Evolutionary conservation across 2,329 filamentous ascomycete genomes (phyloP).

Genomic region (Neurospora crassa): DNA sequence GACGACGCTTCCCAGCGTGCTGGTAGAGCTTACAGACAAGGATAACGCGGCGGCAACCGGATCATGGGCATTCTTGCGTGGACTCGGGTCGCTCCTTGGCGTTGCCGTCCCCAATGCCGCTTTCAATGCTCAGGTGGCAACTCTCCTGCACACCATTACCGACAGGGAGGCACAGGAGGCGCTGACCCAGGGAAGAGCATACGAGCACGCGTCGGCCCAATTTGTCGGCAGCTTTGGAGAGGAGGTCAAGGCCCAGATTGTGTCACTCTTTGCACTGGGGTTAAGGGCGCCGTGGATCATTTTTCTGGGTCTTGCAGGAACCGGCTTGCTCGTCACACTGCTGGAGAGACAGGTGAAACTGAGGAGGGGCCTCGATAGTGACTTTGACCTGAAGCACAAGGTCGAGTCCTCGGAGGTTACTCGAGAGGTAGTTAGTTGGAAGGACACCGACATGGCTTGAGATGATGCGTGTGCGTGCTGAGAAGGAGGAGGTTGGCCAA

Average conservation of each 20-base stretch:
- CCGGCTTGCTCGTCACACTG: slow-evolving; percentile 9
- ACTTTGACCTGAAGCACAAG: slow-evolving; percentile 13
- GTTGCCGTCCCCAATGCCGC: slow-evolving; percentile 29
- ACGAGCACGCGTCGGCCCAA: slow-evolving; percentile 14
- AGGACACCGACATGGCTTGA: not conserved
- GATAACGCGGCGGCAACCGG: slow-evolving; percentile 26
- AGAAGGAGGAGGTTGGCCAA: not conserved
- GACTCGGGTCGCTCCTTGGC: slow-evolving; percentile 31
- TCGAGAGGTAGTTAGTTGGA: not conserved
- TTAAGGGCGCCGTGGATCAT: slow-evolving; percentile 14
- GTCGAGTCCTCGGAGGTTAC: not conserved
- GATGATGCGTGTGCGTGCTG: not conserved
- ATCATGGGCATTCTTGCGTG: slow-evolving; percentile 32
- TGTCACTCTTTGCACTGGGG: slow-evolving; percentile 5
- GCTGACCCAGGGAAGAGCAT: slow-evolving; percentile 13
- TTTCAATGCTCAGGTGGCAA: slow-evolving; percentile 22
- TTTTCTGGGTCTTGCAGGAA: slow-evolving; percentile 10
- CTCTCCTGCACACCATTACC: not conserved
- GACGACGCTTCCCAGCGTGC: slow-evolving; percentile 29
- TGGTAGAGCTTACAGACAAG: slow-evolving; percentile 24
- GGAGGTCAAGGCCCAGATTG: slow-evolving; percentile 4
- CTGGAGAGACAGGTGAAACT: slow-evolving; percentile 15
- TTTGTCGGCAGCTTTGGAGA: slow-evolving; percentile 7
- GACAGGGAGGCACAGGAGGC: not conserved
- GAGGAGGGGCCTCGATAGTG: slow-evolving; percentile 15